Base-by-base conservation (phyloP, 1,139 yeast species). In the Geotrichum carabidarum region DNA sequence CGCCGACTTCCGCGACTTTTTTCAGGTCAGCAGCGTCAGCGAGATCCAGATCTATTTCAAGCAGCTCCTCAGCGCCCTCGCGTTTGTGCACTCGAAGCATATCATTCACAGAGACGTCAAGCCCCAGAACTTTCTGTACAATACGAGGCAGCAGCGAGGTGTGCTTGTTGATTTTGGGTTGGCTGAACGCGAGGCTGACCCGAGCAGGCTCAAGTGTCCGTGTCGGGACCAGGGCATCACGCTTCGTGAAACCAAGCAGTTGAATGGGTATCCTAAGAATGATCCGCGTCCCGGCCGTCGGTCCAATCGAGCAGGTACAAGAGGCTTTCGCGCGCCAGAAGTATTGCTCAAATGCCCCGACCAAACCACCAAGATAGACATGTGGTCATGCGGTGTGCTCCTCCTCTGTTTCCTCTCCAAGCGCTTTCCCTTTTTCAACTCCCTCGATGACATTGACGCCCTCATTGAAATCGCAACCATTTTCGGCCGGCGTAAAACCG, bases 231-330 rank as follows among this genome's bases (percentile, higher is more conserved):
- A 58, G 11, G 50, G 51, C 38, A 55, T 32, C 4, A 43, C 22
- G 6, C 34, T 8, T 11, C 18, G 32, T 7, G 45, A 55, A 5
- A 47, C 46, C 35, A 56, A 58, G 4, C 52, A 58, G 17, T 66
- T 65, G 50, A 65, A 62, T 2, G 74, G 73, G 1, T 68, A 67
- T 54, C 63, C 65, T 38, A 65, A 65, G 51, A 71, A 68, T 36
- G 76, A 73, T 56, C 56, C 59, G 18, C 65, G 98, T 59, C 89
- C 95, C 1, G 90, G 95, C 1, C 79, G 96, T 65, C 78, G 99
- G 57, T 98, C 98, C 1, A 93, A 93, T 66, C 82, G 99, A 64
- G 99, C 99, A 0, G 99, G 99, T 1, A 94, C 99, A 0, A 79
- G 99, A 63, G 98, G 98, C 0, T 90, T 90, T 67, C 78, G 98